phyloP scores from a whole-genome alignment of 1,139 yeast genomes.

The Hemisphaericaspora lyxosophila region DNA sequence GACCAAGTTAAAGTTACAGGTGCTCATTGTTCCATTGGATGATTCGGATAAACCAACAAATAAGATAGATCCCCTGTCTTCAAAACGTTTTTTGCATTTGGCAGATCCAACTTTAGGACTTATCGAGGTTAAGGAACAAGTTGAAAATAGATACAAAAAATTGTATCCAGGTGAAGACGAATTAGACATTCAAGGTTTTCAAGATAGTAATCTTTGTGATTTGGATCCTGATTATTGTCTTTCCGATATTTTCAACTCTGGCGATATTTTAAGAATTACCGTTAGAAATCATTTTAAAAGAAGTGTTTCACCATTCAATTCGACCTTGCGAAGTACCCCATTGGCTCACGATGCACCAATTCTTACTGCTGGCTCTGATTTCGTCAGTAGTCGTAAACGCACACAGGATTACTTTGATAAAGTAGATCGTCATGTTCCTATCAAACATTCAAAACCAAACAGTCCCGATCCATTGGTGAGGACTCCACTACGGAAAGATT shows the following conservation, averaged over 20 bases:
- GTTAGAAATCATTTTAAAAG: conserved; percentile 27
- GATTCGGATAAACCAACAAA: conserved; percentile 18
- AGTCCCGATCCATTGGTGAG: conserved; percentile 5
- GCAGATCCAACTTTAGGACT: conserved; percentile 48
- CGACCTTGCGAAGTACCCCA: conserved; percentile 1
- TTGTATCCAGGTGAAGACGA: conserved; percentile 62
- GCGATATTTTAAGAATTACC: conserved; percentile 56
- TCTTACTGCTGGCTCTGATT: conserved; percentile 1
- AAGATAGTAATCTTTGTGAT: conserved; percentile 67
- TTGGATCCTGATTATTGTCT: conserved; percentile 72
- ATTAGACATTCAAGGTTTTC: conserved; percentile 54
- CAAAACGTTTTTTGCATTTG: conserved; percentile 60
- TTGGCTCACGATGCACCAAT: conserved; percentile 1
- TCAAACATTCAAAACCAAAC: conserved; percentile 15
- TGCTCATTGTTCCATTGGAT: conserved; percentile 35
- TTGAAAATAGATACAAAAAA: conserved; percentile 50
- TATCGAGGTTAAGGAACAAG: conserved; percentile 43
- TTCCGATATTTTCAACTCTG: conserved; percentile 58
- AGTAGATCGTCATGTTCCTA: conserved; percentile 27
- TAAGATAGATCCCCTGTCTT: conserved; percentile 13
- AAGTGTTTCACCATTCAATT: neutral
- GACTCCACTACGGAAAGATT: conserved; percentile 1
- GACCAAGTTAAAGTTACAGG: conserved; percentile 39
- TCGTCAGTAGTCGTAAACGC: conserved; percentile 21
- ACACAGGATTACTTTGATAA: conserved; percentile 30